Conservation (phyloP, 495 filamentous ascomycete genomes). For the Pseudoneurospora amorphoporcata region DNA sequence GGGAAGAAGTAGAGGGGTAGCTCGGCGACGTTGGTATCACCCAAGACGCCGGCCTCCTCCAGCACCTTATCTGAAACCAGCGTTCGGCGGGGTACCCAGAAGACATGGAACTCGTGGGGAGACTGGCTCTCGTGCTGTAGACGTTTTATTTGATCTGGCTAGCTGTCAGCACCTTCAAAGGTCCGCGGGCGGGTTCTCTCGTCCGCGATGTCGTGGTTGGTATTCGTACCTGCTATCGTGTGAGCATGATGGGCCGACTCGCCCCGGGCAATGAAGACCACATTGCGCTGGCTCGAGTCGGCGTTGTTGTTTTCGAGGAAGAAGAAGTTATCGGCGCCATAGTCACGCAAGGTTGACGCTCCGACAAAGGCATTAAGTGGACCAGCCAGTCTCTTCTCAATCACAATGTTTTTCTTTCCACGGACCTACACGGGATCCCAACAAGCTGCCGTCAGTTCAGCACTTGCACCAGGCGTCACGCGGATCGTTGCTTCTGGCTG, state of each 20-base stretch:
- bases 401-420: constrained; percentile 96
- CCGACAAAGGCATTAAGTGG: constrained; percentile 87
- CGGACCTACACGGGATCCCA: constrained; percentile 53
- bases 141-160: constrained; percentile 78
- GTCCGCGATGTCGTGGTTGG: constrained; percentile 8
- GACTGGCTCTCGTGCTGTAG: constrained; percentile 73
- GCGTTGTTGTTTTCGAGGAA: constrained; percentile 87
- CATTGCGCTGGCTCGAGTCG: constrained; percentile 86
- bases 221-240: constrained; percentile 66
- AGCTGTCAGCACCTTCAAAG: constrained; percentile 22
- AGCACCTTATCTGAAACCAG: constrained; percentile 84
- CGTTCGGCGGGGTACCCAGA: constrained; percentile 88
- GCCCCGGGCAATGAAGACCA: constrained; percentile 83
- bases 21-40: constrained; percentile 81
- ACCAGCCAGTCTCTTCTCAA: constrained; percentile 82
- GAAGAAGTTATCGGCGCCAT: constrained; percentile 95
- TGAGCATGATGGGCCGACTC: constrained; percentile 76
- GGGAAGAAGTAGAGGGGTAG: constrained; percentile 83
- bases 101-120: constrained; percentile 88
- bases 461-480: constrained; percentile 5
- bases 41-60: constrained; percentile 86
- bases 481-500: neutral
- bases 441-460: constrained; percentile 20
- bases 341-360: constrained; percentile 72
- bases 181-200: neutral